Conservation (phyloP, 208 protist genomes). For the Crithidia bombi region DNA sequence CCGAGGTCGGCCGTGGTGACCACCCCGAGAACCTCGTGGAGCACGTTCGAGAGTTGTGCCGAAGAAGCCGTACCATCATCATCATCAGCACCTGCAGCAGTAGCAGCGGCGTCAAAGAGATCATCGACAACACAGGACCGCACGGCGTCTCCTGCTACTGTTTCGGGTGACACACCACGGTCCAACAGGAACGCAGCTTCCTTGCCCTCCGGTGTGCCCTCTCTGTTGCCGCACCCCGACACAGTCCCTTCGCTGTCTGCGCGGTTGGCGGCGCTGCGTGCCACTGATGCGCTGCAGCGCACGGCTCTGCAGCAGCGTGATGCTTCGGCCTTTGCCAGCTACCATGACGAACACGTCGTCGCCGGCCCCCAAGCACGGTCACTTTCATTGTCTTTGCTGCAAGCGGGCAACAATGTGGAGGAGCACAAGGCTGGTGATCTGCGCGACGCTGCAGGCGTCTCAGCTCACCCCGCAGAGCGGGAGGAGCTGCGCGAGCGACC, state of each 20-base stretch:
- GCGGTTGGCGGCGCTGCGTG: slow-evolving; percentile 27
- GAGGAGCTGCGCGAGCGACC: too few species aligned
- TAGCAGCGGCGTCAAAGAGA: neutral
- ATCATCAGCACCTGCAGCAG: too few species aligned
- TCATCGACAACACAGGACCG: too few species aligned
- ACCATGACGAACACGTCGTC: too few species aligned
- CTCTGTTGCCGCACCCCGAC: slow-evolving; percentile 7
- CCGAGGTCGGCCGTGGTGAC: neutral
- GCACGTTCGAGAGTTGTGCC: too few species aligned
- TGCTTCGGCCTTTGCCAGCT: neutral
- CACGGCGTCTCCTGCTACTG: neutral
- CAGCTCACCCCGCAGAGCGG: too few species aligned
- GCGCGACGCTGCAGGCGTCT: too few species aligned
- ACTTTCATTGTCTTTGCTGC: too few species aligned
- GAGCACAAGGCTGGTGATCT: too few species aligned
- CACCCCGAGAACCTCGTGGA: too few species aligned
- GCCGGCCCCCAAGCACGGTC: too few species aligned
- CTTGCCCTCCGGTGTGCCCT: neutral
- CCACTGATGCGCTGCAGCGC: slow-evolving; percentile 19
- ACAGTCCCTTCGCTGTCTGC: slow-evolving; percentile 26
- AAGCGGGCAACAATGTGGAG: too few species aligned
- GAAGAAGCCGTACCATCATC: neutral
- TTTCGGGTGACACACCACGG: neutral
- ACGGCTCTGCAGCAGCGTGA: neutral
- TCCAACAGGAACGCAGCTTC: neutral